Conservation (phyloP, 2,329 filamentous ascomycete species). For the Paecilomyces variotii region DNA sequence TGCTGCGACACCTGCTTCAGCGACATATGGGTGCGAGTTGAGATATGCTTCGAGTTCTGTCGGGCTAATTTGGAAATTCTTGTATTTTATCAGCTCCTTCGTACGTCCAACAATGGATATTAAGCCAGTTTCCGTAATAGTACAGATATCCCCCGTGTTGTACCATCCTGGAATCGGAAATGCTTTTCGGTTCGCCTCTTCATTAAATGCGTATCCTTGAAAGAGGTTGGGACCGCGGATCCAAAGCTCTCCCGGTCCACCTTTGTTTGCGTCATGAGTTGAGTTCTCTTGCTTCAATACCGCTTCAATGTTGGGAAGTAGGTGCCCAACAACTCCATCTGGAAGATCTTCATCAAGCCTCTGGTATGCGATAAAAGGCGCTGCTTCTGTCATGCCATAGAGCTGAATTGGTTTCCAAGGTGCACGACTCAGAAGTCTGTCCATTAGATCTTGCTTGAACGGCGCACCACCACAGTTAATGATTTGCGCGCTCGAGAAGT, state of each 20-base stretch:
- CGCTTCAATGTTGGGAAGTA: slow-evolving; percentile 35
- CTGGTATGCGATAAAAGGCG: slow-evolving; percentile 38
- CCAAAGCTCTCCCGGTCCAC: slow-evolving; percentile 38
- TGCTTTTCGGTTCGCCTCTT: slow-evolving; percentile 28
- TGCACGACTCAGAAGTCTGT: slow-evolving; percentile 21
- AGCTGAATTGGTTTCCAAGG: slow-evolving; percentile 36
- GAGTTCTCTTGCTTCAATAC: slow-evolving; percentile 33
- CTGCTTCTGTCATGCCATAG: slow-evolving; percentile 42
- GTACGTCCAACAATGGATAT: slow-evolving; percentile 32
- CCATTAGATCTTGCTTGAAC: slow-evolving; percentile 27
- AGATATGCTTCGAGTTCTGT: slow-evolving; percentile 30
- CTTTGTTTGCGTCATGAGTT: slow-evolving; percentile 25
- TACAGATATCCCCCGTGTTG: slow-evolving; percentile 41
- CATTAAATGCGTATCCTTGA: slow-evolving; percentile 34
- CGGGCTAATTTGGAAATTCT: slow-evolving; percentile 36
- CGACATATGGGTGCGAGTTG: slow-evolving; percentile 30
- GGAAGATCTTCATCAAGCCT: slow-evolving; percentile 23
- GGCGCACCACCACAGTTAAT: slow-evolving; percentile 30
- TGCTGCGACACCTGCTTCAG: slow-evolving; percentile 28
- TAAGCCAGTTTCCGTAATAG: slow-evolving; percentile 23
- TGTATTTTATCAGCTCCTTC: slow-evolving; percentile 39
- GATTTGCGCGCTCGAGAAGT: slow-evolving; percentile 31
- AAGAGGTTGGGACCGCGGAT: slow-evolving; percentile 39
- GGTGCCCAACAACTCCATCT: slow-evolving; percentile 26
- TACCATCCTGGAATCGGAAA: slow-evolving; percentile 37